Base-by-base conservation (phyloP, 2,329 filamentous ascomycete species). In the Penicillium crustosum region DNA sequence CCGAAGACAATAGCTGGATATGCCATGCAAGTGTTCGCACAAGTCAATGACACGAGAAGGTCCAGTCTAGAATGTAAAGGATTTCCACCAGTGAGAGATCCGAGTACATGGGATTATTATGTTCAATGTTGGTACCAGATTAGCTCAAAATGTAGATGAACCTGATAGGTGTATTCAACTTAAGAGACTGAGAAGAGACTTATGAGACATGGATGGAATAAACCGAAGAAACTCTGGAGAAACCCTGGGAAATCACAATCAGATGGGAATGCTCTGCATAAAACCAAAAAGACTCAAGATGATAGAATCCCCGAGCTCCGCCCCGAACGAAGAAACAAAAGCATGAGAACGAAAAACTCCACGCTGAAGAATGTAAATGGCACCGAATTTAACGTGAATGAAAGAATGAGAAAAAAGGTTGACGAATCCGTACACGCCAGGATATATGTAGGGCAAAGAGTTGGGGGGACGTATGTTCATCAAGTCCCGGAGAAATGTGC, bases 331-430 rank as follows among this genome's bases (percentile, higher is more conserved):
- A 23, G 41, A 2, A 10, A 10, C 10, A 42, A 56, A 36, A 54
- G 42, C n/a, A 53, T 48, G 41, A 64, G 48, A 63, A 66, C 31
- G 49, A 63, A 47, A 53, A 65, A 61, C 60, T 65, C 59, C 63
- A 60, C 63, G 66, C 66, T 62, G 42, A 55, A 63, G 48, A 58
- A 54, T 53, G 57, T 53, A 59, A 53, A 44, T 53, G 53, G 49
- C 38, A 57, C 38, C 45, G 25, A 44, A 33, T 35, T 44, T 43
- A 38, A 42, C 27, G 19, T 35, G 27, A 36, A 61, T 10, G 12
- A 25, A 23, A 33, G 19, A 42, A 58, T 49, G 15, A 19, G 15
- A 25, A n/a, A n/a, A 25, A 12, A 21, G 7, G 9, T 47, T 54
- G 47, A 52, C 45, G 29, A 54, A 59, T 59, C 60, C 56, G 58